phyloP scores from a whole-genome alignment of 345 rosid genomes.

The Conringia planisiliqua region DNA sequence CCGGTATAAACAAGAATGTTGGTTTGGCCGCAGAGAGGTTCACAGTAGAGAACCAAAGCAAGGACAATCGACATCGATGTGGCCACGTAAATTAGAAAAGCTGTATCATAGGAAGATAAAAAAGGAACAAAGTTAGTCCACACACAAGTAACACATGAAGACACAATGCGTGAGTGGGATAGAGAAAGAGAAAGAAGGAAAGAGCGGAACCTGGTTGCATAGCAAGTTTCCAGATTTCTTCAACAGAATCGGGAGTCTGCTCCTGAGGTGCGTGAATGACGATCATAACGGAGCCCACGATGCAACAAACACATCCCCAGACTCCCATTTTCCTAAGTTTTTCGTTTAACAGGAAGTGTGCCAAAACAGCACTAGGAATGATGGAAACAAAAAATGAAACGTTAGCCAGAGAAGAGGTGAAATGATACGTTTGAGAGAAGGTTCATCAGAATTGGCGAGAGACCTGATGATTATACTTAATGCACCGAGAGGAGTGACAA shows the following conservation, averaged over 20 bases:
- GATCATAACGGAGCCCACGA: constrained; percentile 81
- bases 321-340: constrained; percentile 70
- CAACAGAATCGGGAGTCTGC: constrained; percentile 69
- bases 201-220: constrained; percentile 64
- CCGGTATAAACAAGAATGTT: constrained; percentile 81
- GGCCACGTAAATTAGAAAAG: constrained; percentile 69
- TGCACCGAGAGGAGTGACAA: constrained; percentile 93
- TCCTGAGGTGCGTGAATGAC: constrained; percentile 91
- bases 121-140: background rate
- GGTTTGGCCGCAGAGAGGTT: constrained; percentile 82
- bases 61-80: constrained; percentile 62
- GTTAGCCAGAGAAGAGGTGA: background rate
- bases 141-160: background rate
- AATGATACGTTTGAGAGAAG: background rate
- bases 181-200: background rate
- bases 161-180: background rate
- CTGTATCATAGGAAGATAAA: constrained; percentile 40
- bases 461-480: constrained; percentile 87
- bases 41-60: constrained; percentile 78
- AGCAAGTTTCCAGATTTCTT: constrained; percentile 78
- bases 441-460: background rate
- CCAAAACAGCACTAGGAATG: constrained; percentile 65
- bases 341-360: constrained; percentile 82
- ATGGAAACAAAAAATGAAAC: background rate
- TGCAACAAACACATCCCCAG: constrained; percentile 83